Evolutionary conservation across 2,329 filamentous ascomycete species (phyloP), one percentile per base, ranked within the genome.

Genomic region (Neospermospora avenae): DNA sequence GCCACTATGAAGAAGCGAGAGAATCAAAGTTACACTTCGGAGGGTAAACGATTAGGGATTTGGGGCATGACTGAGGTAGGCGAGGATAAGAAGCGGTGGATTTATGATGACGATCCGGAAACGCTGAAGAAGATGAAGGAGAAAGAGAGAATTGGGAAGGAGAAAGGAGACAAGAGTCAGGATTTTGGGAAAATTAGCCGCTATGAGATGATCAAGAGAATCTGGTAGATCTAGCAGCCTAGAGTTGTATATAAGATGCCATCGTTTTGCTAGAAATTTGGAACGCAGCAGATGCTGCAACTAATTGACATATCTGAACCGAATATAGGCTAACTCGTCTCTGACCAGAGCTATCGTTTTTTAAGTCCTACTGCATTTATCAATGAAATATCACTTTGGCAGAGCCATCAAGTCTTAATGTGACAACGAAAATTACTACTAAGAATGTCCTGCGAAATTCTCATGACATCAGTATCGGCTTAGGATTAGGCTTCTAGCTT

Each of bases 121-220:
- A 89, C 85, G 0, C 71, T 90, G 61, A 81, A 80, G 68, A 79
- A 79, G 59, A 71, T 88, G 68, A 80, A 80, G 63, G 84, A 87
- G 61, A 85, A 86, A 64, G 86, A 87, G 62, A 83, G 84, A 70
- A 79, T 83, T 68, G 82, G 81, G 6, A 84, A 83, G 63, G 84
- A 85, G 65, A 86, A 82, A 66, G 81, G 80, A 24, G 77, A 75
- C 35, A 78, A 78, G 63, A 76, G 58, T 25, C 81, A 84, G 55
- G 85, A 84, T 72, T 84, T 85, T 75, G 89, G 81, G 70, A 85
- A 77, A 72, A 91, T 86, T 64, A 85, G 81, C 68, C 82, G 95
- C 69, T 99, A 97, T 77, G 91, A 92, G 72, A 97, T 98, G 95
- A 91, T 91, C 0, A 98, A 97, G 81, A 83, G 95, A 72, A 99